These are phyloP conservation scores for Senecio squalidus DNA, from an alignment of 140 eudicot species.

Conservation along the genomic window DNA sequence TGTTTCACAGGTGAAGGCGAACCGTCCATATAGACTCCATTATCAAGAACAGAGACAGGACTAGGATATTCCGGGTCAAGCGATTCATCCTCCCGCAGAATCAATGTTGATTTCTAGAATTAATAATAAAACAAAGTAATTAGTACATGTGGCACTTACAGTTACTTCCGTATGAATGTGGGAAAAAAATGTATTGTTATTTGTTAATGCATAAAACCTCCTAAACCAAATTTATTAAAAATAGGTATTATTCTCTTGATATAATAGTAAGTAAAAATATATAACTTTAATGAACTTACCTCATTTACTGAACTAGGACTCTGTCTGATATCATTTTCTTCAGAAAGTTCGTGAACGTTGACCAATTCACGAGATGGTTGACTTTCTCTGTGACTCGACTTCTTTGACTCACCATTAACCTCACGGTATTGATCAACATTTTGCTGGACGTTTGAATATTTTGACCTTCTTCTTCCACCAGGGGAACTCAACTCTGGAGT, in stretches of 20 bases:
- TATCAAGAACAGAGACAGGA: conserved; percentile 88
- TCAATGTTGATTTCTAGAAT: background rate
- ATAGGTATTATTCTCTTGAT: too few relatives aligned
- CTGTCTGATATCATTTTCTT: conserved; percentile 27
- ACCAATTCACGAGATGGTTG: conserved; percentile 28
- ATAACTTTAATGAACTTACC: conserved; percentile 47
- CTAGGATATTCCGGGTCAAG: conserved; percentile 53
- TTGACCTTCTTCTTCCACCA: conserved; percentile 68
- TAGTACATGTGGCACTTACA: too few relatives aligned
- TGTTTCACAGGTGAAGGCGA: conserved; percentile 62
- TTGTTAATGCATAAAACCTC: too few relatives aligned
- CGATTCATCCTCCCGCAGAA: background rate
- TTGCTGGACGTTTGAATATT: conserved; percentile 32
- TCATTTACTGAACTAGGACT: conserved; percentile 38
- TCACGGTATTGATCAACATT: conserved; percentile 41
- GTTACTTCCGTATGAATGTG: too few relatives aligned
- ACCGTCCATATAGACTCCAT: conserved; percentile 37
- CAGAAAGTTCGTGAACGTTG: conserved; percentile 28
- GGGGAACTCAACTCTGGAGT: conserved; percentile 64
- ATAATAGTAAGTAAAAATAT: too few relatives aligned
- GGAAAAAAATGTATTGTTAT: too few relatives aligned
- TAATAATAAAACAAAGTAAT: background rate
- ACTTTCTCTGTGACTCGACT: conserved; percentile 32
- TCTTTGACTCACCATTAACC: conserved; percentile 34
- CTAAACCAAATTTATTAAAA: too few relatives aligned